phyloP scores from a whole-genome alignment of 805 yeast genomes.

The Cyberlindnera mrakii region DNA sequence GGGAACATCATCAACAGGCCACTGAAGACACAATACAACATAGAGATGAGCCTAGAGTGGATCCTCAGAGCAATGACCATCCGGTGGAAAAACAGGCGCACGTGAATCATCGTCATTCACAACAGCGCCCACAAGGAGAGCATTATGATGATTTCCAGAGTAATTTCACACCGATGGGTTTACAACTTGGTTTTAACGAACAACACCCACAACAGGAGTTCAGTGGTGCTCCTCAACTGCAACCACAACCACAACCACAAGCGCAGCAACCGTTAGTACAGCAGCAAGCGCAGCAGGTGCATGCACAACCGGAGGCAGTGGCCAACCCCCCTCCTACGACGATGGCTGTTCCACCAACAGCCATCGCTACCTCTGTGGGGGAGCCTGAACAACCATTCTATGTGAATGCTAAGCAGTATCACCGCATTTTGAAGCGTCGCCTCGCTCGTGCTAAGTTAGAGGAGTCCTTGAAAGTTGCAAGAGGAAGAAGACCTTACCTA shows the following conservation, averaged over 20 bases:
- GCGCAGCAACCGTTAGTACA: not conserved
- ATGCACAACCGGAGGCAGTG: conserved; percentile 17
- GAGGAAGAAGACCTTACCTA: conserved; percentile 88
- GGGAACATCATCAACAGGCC: conserved; percentile 3
- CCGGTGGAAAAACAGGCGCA: conserved; percentile 1
- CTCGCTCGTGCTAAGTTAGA: conserved; percentile 91
- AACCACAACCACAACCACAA: conserved; percentile 3
- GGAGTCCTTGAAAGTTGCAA: conserved; percentile 77
- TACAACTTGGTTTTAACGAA: conserved; percentile 1
- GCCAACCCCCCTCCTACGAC: conserved; percentile 5
- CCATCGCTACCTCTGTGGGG: no score
- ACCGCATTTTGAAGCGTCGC: conserved; percentile 87
- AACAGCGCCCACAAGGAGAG: conserved; percentile 5
- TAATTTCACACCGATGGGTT: conserved; percentile 2
- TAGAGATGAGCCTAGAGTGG: conserved; percentile 2
- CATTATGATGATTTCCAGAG: conserved; percentile 2
- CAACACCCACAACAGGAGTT: not conserved
- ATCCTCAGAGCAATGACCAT: no score
- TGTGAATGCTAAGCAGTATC: conserved; percentile 97
- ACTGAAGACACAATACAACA: conserved; percentile 2
- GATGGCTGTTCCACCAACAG: not conserved
- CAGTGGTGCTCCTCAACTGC: not conserved
- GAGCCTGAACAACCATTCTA: conserved; percentile 81
- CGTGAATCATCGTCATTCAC: not conserved
- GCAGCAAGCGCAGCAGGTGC: not conserved